Base-by-base conservation (phyloP, 2,329 filamentous ascomycete species). In the Macrophomina pseudophaseolina region DNA sequence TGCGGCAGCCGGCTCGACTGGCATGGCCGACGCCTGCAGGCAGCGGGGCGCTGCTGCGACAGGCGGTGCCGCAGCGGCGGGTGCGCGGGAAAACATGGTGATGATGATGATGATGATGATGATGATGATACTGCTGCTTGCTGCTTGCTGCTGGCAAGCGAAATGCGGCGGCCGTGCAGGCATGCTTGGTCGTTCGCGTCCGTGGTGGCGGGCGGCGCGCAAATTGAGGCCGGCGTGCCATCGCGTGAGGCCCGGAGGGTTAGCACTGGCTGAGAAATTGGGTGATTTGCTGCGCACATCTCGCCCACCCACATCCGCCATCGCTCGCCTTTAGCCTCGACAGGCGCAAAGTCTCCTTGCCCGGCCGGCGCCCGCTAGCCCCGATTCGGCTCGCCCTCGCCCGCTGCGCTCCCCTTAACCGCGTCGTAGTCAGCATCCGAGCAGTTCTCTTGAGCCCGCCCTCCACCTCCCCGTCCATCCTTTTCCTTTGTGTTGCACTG, bases 401-500 rank as follows among this genome's bases (percentile, higher is more conserved):
- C 58, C 42, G 42, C 46, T 35, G 58, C 42, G 58, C 60, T 64
- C 60, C 60, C 60, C 60, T 64, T 64, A 64, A 64, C 60, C 60
- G 60, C 48, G 49, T 52, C 46, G 60, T 64, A 64, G 60, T 64
- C 60, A 64, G 60, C 60, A 64, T 64, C 60, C 60, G 46, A 42
- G 46, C 60, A 64, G 46, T 53, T 64, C 63, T 65, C 63, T 65
- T 65, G 63, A 65, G 63, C 63, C 52, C 38, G 49, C 51, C 63
- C n/a, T 65, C 54, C 65, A 60, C 65, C 52, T 46, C 64, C 44
- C 62, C 53, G 44, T 49, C 53, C 64, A 40, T 66, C 58, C 51
- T 58, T 62, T 53, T 62, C 35, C 65, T 44, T 53, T 60, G 63
- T 65, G 65, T 66, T 60, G 65, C 65, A 66, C 65, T 46, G 65